phyloP scores from a whole-genome alignment of 208 protist genomes.

The Trypanosoma platydactyli region DNA sequence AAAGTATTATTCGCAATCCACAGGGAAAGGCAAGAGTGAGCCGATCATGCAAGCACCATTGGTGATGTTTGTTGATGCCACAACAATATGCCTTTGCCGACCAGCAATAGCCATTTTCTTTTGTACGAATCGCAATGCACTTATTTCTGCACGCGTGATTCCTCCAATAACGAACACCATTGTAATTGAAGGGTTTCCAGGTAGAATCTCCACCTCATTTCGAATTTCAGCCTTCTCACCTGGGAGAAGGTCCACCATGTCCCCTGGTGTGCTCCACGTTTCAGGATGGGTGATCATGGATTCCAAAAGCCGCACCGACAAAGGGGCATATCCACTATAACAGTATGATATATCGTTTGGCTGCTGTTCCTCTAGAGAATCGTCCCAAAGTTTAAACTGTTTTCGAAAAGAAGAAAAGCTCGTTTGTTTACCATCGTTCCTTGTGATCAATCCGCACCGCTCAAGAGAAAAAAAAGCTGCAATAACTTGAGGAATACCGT shows the following conservation, averaged over 20 bases:
- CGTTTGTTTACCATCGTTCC: constrained; percentile 38
- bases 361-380: constrained; percentile 51
- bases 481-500: constrained; percentile 81
- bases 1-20: background rate
- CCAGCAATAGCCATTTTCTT: constrained; percentile 40
- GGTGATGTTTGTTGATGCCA: constrained; percentile 60
- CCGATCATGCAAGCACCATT: constrained; percentile 59
- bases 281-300: constrained; percentile 45
- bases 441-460: constrained; percentile 51
- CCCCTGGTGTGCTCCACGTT: constrained; percentile 39
- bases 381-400: constrained; percentile 58
- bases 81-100: constrained; percentile 46
- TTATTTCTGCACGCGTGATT: constrained; percentile 92
- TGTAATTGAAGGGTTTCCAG: constrained; percentile 33
- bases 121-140: constrained; percentile 86
- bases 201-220: constrained; percentile 36
- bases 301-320: constrained; percentile 59
- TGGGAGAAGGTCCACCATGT: constrained; percentile 39
- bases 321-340: constrained; percentile 78
- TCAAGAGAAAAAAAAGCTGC: constrained; percentile 58
- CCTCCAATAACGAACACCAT: constrained; percentile 95
- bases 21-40: constrained; percentile 51
- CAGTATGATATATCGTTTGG: constrained; percentile 73
- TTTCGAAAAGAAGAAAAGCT: constrained; percentile 59
- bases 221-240: constrained; percentile 56